Evolutionary conservation across 2,329 filamentous ascomycete genomes (phyloP).

Genomic region (Paracoccidioides lutzii): DNA sequence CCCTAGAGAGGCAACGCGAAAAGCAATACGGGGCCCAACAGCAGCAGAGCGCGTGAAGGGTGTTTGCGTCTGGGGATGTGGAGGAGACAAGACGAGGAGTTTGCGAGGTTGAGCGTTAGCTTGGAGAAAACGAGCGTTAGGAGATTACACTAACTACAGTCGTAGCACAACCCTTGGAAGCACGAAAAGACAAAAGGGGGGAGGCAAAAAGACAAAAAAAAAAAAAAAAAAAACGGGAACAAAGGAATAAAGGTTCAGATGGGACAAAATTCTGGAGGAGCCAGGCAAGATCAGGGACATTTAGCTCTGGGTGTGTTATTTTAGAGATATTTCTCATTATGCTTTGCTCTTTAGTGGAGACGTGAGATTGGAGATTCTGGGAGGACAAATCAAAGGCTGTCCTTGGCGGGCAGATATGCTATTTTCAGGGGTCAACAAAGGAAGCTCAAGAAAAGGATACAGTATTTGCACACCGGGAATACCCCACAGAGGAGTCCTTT

Average conservation of each 20-base stretch:
- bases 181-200: neutral
- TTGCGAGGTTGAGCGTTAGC: neutral
- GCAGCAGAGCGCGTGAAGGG: neutral
- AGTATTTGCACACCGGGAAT: neutral
- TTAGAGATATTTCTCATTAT: too few species aligned
- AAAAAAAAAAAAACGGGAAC: slow-evolving; percentile 1
- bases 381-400: too few species aligned
- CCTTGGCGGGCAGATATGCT: neutral
- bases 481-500: too few species aligned
- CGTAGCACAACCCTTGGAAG: neutral
- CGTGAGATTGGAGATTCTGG: too few species aligned
- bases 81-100: neutral
- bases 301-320: neutral
- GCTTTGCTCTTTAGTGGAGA: too few species aligned
- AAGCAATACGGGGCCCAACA: neutral
- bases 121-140: neutral
- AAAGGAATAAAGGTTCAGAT: slow-evolving; percentile 6
- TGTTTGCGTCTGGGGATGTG: neutral
- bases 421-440: neutral
- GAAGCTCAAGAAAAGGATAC: too few species aligned
- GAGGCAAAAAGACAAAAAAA: slow-evolving; percentile 2
- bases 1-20: neutral
- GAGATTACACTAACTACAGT: neutral
- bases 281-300: neutral
- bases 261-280: slow-evolving; percentile 8